A percentile compares a stretch with the other conserved stretches of the same genome.
phyloP scores from a whole-genome alignment of 164 flowering plant species.

The Paratinospora sagittata region DNA sequence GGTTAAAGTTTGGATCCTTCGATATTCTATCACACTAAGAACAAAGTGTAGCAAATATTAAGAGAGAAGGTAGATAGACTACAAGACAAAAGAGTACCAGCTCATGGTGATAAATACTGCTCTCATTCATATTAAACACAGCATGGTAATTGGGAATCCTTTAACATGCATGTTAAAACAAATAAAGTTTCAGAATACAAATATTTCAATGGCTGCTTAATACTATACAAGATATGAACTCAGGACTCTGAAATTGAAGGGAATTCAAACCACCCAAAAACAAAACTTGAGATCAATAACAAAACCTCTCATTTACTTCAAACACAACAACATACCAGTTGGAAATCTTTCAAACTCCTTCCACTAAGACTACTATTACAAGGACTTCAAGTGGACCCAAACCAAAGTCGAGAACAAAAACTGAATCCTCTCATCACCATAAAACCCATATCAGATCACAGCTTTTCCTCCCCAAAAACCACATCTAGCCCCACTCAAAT shows the following conservation, averaged over 20 bases:
- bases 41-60: not conserved
- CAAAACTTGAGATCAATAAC: not conserved
- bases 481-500: not conserved
- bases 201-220: not conserved
- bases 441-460: constrained; percentile 17
- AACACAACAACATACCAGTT: not conserved
- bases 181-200: not conserved
- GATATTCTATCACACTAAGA: not conserved
- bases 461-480: not conserved
- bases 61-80: too few species aligned
- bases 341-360: not conserved
- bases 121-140: not conserved
- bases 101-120: too few species aligned
- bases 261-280: not conserved
- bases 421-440: constrained; percentile 23
- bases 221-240: not conserved
- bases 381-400: constrained; percentile 26
- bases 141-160: not conserved
- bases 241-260: too few species aligned
- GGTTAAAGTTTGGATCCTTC: not conserved
- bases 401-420: constrained; percentile 20
- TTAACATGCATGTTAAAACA: not conserved
- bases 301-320: not conserved
- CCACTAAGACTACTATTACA: not conserved
- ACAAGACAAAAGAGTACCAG: too few species aligned